A percentile compares a stretch with the other conserved stretches of the same genome.
Conservation (phyloP, 2,329 filamentous ascomycete species). For the Xylariaceae sp. region DNA sequence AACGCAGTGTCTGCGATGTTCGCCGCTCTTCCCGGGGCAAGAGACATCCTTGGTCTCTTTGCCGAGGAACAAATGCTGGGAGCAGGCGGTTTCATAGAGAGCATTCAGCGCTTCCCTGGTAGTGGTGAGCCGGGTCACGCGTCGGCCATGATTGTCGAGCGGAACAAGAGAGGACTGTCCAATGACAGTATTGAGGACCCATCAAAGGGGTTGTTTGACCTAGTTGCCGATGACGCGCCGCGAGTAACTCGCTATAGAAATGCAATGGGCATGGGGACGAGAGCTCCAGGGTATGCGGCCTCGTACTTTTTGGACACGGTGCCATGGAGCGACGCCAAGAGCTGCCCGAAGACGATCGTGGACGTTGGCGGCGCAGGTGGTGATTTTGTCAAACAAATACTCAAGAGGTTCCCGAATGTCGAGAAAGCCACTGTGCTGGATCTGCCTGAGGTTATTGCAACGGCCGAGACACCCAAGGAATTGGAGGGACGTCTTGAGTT, state of each 20-base stretch:
- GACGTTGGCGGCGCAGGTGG: constrained; percentile 29
- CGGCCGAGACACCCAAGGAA: constrained; percentile 19
- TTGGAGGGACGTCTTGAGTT: constrained; percentile 21
- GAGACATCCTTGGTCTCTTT: constrained; percentile 19
- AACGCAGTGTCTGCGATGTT: constrained; percentile 23
- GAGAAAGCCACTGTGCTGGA: constrained; percentile 21
- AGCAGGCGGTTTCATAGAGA: constrained; percentile 19
- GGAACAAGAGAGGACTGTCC: constrained; percentile 9
- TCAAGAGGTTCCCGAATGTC: constrained; percentile 17
- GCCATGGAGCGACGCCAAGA: constrained; percentile 21
- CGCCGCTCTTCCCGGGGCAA: constrained; percentile 11
- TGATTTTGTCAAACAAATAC: constrained; percentile 22
- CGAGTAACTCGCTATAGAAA: constrained; percentile 25
- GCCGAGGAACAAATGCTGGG: constrained; percentile 20
- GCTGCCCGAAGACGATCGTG: constrained; percentile 22
- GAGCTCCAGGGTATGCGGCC: constrained; percentile 17
- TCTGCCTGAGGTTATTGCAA: constrained; percentile 27
- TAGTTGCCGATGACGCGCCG: constrained; percentile 22
- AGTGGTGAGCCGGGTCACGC: constrained; percentile 27
- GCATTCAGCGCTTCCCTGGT: constrained; percentile 22
- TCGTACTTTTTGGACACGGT: constrained; percentile 25
- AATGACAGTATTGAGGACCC: constrained; percentile 17
- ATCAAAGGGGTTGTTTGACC: constrained; percentile 24
- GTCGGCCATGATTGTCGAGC: constrained; percentile 19
- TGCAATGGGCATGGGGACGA: constrained; percentile 24